Conservation (phyloP, 169 alveolate species). For the Fabrea salina region DNA sequence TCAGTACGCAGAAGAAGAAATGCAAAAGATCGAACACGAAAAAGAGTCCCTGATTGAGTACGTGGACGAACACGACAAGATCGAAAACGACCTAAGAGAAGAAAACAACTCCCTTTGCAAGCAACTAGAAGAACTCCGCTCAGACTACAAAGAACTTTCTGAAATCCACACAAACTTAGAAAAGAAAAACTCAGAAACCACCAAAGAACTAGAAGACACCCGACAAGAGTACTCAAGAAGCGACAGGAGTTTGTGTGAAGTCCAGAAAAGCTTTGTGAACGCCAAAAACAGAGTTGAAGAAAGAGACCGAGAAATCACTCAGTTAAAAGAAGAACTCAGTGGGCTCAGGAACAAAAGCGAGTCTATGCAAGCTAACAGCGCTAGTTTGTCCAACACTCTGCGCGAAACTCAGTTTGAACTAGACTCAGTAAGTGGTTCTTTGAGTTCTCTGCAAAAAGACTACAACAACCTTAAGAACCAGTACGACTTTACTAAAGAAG, state of each 20-base stretch:
- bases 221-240: too few species aligned
- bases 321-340: background rate
- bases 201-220: too few species aligned
- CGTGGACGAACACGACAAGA: background rate
- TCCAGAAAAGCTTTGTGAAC: slow-evolving; percentile 5
- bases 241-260: too few species aligned
- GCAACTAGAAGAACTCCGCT: background rate
- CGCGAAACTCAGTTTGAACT: background rate
- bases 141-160: background rate
- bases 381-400: background rate
- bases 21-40: slow-evolving; percentile 22
- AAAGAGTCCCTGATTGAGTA: background rate
- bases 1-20: slow-evolving; percentile 12
- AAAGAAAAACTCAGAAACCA: too few species aligned
- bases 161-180: background rate
- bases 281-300: background rate
- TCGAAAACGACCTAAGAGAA: background rate
- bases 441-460: background rate
- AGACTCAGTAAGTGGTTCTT: background rate
- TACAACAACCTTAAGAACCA: background rate
- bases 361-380: background rate
- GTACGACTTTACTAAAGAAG: background rate
- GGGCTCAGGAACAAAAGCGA: background rate
- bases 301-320: background rate
- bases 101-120: background rate